These are phyloP conservation scores for Tilletia indica DNA, from an alignment of 1,284 basidiomycete species.

Conservation along the genomic window DNA sequence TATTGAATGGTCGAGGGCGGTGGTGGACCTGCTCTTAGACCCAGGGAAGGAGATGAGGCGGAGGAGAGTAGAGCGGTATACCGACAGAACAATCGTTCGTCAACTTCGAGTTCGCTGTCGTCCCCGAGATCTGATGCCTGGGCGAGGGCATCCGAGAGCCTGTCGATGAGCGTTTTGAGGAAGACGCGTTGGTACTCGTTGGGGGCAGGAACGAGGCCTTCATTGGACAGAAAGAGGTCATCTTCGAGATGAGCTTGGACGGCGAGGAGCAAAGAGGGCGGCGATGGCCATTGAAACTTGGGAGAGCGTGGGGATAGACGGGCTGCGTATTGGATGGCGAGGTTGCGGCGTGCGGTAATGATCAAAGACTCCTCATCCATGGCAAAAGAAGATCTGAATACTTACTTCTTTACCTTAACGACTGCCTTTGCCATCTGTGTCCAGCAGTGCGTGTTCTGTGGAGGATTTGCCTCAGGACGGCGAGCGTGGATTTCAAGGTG, in stretches of 20 bases:
- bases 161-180: slow-evolving; percentile 29
- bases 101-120: slow-evolving; percentile 33
- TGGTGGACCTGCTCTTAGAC: background rate
- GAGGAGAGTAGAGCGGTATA: slow-evolving; percentile 29
- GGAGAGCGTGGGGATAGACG: slow-evolving; percentile 21
- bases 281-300: slow-evolving; percentile 24
- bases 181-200: slow-evolving; percentile 29
- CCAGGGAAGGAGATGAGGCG: slow-evolving; percentile 16
- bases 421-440: too few species aligned
- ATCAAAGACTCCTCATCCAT: too few species aligned
- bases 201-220: slow-evolving; percentile 20
- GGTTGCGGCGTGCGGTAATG: background rate
- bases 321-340: slow-evolving; percentile 24
- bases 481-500: too few species aligned
- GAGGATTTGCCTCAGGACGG: too few species aligned
- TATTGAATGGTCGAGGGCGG: slow-evolving; percentile 1
- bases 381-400: too few species aligned
- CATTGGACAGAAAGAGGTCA: slow-evolving; percentile 24
- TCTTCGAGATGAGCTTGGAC: slow-evolving; percentile 27
- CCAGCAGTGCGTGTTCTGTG: too few species aligned
- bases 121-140: slow-evolving; percentile 26
- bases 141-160: slow-evolving; percentile 32
- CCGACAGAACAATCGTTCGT: slow-evolving; percentile 30
- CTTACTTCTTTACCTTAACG: too few species aligned
- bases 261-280: slow-evolving; percentile 19